phyloP scores from a whole-genome alignment of 2,329 filamentous ascomycete species.

The Macrophomina phaseolina region DNA sequence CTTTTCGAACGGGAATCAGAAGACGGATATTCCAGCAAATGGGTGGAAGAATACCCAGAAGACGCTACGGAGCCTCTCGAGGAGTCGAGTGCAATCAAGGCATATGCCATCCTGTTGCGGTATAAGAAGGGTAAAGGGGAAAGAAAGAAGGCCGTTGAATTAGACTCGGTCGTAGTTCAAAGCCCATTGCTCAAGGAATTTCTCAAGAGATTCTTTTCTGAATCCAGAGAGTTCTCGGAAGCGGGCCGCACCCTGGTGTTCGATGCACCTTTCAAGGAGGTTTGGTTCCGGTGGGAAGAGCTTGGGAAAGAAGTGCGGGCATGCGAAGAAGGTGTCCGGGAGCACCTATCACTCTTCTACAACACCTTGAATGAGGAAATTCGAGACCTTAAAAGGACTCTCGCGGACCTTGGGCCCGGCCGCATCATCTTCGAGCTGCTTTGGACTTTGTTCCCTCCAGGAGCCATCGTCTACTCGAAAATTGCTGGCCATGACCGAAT shows the following conservation, averaged over 20 bases:
- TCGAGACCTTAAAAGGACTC: too few relatives aligned
- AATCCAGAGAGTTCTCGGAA: slow-evolving; percentile 40
- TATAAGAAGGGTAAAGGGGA: slow-evolving; percentile 24
- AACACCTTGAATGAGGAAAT: too few relatives aligned
- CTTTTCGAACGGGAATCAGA: slow-evolving; percentile 31
- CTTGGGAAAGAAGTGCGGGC: neutral
- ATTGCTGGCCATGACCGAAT: slow-evolving; percentile 29
- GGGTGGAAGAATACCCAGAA: slow-evolving; percentile 31
- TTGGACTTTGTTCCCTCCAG: slow-evolving; percentile 33
- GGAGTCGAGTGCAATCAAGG: slow-evolving; percentile 30
- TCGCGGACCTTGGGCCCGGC: slow-evolving; percentile 5
- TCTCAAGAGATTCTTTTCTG: slow-evolving; percentile 38
- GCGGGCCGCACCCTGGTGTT: slow-evolving; percentile 40
- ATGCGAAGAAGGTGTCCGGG: too few relatives aligned
- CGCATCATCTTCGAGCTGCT: slow-evolving; percentile 29
- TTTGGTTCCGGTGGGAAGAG: slow-evolving; percentile 44
- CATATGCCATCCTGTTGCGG: slow-evolving; percentile 30
- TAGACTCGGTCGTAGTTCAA: slow-evolving; percentile 43
- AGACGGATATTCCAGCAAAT: slow-evolving; percentile 31
- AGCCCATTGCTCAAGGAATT: slow-evolving; percentile 41
- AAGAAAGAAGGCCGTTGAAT: slow-evolving; percentile 29
- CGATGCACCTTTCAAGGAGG: slow-evolving; percentile 41
- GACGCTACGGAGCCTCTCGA: slow-evolving; percentile 31
- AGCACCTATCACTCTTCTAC: too few relatives aligned
- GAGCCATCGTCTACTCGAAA: slow-evolving; percentile 29